Percentiles rank a stretch among this genome's conserved stretches.
Evolutionary conservation across 164 flowering plant species (phyloP).

Genomic region (Echeveria elegans): DNA sequence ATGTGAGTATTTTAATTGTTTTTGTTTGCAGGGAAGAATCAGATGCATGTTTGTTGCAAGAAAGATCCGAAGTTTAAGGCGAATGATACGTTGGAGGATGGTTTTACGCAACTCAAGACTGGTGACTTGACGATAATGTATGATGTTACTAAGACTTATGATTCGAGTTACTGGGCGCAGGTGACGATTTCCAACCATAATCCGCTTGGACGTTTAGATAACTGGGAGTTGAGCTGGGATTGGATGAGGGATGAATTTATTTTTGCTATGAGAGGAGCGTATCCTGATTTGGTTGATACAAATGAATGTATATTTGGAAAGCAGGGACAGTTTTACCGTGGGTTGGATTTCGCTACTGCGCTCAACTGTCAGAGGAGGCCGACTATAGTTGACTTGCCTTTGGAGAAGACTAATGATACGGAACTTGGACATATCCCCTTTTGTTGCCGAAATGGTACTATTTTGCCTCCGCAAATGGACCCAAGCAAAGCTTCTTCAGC

Average conservation of each 20-base stretch:
- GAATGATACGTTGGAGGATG: slow-evolving; percentile 20
- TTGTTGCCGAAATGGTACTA: slow-evolving; percentile 58
- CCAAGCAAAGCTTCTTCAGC: slow-evolving; percentile 43
- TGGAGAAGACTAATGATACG: slow-evolving; percentile 37
- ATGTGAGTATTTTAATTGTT: no score
- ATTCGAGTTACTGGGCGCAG: slow-evolving; percentile 40
- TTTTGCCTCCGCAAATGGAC: slow-evolving; percentile 58
- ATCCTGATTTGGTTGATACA: slow-evolving; percentile 36
- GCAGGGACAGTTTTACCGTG: slow-evolving; percentile 34
- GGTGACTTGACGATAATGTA: slow-evolving; percentile 53
- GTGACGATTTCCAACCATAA: slow-evolving; percentile 46
- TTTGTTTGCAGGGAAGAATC: slow-evolving; percentile 18
- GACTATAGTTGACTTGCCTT: slow-evolving; percentile 53
- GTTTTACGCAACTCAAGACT: slow-evolving; percentile 38
- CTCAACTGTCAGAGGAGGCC: slow-evolving; percentile 54
- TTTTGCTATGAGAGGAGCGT: slow-evolving; percentile 51
- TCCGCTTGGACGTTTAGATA: slow-evolving; percentile 65
- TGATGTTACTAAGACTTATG: slow-evolving; percentile 37
- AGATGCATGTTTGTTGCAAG: slow-evolving; percentile 39
- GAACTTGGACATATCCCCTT: slow-evolving; percentile 35
- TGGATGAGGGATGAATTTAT: slow-evolving; percentile 75
- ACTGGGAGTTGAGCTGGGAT: slow-evolving; percentile 61
- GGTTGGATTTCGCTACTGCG: slow-evolving; percentile 43
- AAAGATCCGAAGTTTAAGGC: slow-evolving; percentile 27
- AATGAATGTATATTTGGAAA: slow-evolving; percentile 48